Percentiles rank a stretch among this genome's conserved stretches.
phyloP scores from a whole-genome alignment of 768 basidiomycete genomes.

The Rhizopogon roseolus region DNA sequence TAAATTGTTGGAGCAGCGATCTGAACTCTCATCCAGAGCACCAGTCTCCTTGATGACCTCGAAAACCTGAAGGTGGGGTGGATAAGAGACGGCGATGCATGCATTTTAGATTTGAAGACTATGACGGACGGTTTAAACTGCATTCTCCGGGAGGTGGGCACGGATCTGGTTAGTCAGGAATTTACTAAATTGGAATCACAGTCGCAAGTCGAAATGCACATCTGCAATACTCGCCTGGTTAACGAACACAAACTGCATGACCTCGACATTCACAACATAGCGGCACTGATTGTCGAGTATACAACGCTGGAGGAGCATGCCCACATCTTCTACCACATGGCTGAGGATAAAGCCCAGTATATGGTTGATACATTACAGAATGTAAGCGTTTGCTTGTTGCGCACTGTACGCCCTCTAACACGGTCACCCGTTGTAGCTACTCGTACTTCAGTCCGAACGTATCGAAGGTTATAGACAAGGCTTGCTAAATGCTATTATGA shows the following conservation, averaged over 20 bases:
- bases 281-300: constrained; percentile 8
- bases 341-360: constrained; percentile 2
- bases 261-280: constrained; percentile 16
- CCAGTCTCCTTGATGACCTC: background rate
- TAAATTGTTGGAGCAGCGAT: constrained; percentile 7
- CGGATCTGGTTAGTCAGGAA: background rate
- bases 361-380: constrained; percentile 18
- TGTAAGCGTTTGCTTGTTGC: constrained; percentile 9
- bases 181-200: constrained; percentile 8
- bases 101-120: constrained; percentile 8
- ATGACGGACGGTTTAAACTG: constrained; percentile 10
- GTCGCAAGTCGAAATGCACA: constrained; percentile 8
- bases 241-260: constrained; percentile 9
- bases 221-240: constrained; percentile 20
- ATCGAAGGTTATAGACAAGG: constrained; percentile 13
- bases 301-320: background rate
- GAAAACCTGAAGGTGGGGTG: background rate
- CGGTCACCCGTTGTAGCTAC: constrained; percentile 19
- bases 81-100: constrained; percentile 4
- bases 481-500: constrained; percentile 15
- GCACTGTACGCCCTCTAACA: background rate
- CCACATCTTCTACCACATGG: background rate
- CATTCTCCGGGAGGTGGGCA: constrained; percentile 14
- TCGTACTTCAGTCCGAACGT: constrained; percentile 10
- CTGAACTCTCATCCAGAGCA: constrained; percentile 6